Base-by-base conservation (phyloP, 176 grass and related monocot species). In the Carex littledalei region DNA sequence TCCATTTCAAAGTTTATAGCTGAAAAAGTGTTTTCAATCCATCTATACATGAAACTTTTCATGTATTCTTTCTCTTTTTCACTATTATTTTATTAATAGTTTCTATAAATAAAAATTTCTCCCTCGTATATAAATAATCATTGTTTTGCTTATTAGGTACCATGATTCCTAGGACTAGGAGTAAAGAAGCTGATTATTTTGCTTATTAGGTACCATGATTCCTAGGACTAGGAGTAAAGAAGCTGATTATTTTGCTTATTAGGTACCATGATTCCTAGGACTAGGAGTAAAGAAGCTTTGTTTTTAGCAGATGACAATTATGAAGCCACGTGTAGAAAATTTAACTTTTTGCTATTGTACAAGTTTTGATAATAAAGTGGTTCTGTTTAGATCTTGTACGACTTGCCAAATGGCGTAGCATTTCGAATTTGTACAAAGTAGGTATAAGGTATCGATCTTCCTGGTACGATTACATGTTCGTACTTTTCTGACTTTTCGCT, bases 191-290 rank as follows among this genome's bases (percentile, higher is more conserved):
- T 80, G n/a, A 12, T 8, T 59, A 12, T 1, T 49, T 39, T 39
- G 5, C 5, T 39, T 56, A 26, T 37, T 59, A 57, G 24, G 79
- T 81, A 82, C 31, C 64, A 82, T 43, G 79, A 82, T 82, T 82
- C 79, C 79, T 82, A 50, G 24, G 14, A 64, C 47, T 12, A 50
- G 9, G 14, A 82, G 59, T n/a, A n/a, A n/a, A n/a, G n/a, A n/a
- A n/a, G n/a, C n/a, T n/a, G n/a, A 12, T 8, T 59, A 12, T 1
- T 49, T 39, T 39, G 5, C 5, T 39, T 56, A 26, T 37, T 59
- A 57, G 24, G 79, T 81, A 82, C 31, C 64, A 82, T 43, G 79
- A 82, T 82, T 82, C 79, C 79, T 82, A 50, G 24, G 14, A 64
- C 47, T 12, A 50, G 9, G 14, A 82, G 59, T 14, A 29, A 82